Evolutionary conservation across 495 filamentous ascomycete species (phyloP), one percentile per base, ranked within the genome.

Genomic region (Jackrogersella minutella): DNA sequence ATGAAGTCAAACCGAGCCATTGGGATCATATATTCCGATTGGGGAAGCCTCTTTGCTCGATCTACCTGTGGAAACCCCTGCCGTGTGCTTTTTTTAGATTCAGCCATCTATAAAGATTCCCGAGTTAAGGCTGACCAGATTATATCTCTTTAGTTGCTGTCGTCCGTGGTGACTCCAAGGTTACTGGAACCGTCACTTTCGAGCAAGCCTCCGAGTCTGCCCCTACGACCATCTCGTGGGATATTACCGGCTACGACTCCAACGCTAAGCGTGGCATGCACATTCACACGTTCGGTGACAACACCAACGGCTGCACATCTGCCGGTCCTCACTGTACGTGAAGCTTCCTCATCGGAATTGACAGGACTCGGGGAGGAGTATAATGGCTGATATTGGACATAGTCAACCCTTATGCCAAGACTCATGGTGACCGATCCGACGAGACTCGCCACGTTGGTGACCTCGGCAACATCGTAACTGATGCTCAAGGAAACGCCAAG

Each of bases 221-320:
- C 72, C 86, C 88, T 58, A 98, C 95, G 73, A 96, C 85, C 78
- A 84, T 98, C 81, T 85, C 89, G 70, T 98, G 91, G 87, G 87
- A 98, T 81, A 94, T 98, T 81, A 86, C 86, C 67, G 93, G 93
- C 84, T 81, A 96, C 81, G 93, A 97, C 75, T 74, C 93, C 81
- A 97, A 96, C 73, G 94, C 95, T 73, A 86, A 94, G 88, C 93
- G 96, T 82, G 95, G 90, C 79, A 90, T 97, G 85, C 96, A 98
- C 85, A 89, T 98, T 74, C 95, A 98, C 84, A 90, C 95, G 81
- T 99, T 97, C 75, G 95, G 96, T 79, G 95, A 97, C 87, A 98
- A 97, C 86, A 97, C 96, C 84, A 99, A 98, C 81, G 95, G 96
- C 78, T 99, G 95, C 89, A 98, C 95, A 58, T 93, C 90, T 61